These are phyloP conservation scores for Botrytis tulipae DNA, from an alignment of 2,329 filamentous ascomycete genomes.

Conservation along the genomic window DNA sequence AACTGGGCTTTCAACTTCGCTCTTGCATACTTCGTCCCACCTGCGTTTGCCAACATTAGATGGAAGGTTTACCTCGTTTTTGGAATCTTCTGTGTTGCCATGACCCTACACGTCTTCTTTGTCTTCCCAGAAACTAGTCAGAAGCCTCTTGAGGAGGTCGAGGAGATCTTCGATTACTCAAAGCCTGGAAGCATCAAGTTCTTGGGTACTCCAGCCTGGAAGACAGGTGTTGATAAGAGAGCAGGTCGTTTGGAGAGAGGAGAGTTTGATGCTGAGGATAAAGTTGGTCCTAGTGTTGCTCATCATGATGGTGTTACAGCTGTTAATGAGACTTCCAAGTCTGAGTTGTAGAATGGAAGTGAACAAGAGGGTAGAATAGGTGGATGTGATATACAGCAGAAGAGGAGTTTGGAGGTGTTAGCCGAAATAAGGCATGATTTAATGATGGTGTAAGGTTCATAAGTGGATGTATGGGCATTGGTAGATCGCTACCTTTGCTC, in stretches of 20 bases:
- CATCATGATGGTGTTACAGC: slow-evolving; percentile 9
- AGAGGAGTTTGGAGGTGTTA: not conserved
- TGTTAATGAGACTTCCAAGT: slow-evolving; percentile 17
- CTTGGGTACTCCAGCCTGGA: slow-evolving; percentile 36
- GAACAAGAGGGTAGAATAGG: not conserved
- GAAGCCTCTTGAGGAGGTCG: slow-evolving; percentile 55
- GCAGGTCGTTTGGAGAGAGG: slow-evolving; percentile 31
- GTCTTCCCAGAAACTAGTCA: slow-evolving; percentile 56
- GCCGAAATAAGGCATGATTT: not conserved
- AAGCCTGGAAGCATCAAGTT: slow-evolving; percentile 34
- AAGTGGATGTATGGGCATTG: not conserved
- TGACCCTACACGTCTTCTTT: slow-evolving; percentile 53
- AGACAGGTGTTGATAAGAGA: slow-evolving; percentile 33
- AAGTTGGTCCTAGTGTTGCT: slow-evolving; percentile 23
- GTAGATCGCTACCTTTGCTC: not conserved
- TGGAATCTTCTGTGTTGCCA: slow-evolving; percentile 50
- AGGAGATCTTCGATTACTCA: slow-evolving; percentile 46
- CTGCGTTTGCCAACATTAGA: slow-evolving; percentile 46
- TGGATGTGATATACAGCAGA: not conserved
- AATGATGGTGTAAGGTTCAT: slow-evolving; percentile 4
- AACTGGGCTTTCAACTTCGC: slow-evolving; percentile 54
- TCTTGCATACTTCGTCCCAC: slow-evolving; percentile 49
- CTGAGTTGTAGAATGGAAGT: not conserved
- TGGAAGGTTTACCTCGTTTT: slow-evolving; percentile 55
- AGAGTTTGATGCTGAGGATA: slow-evolving; percentile 35